Percentiles rank a stretch among this genome's conserved stretches.
Conservation (phyloP, 2,329 filamentous ascomycete genomes). For the Clonostachys sp. region DNA sequence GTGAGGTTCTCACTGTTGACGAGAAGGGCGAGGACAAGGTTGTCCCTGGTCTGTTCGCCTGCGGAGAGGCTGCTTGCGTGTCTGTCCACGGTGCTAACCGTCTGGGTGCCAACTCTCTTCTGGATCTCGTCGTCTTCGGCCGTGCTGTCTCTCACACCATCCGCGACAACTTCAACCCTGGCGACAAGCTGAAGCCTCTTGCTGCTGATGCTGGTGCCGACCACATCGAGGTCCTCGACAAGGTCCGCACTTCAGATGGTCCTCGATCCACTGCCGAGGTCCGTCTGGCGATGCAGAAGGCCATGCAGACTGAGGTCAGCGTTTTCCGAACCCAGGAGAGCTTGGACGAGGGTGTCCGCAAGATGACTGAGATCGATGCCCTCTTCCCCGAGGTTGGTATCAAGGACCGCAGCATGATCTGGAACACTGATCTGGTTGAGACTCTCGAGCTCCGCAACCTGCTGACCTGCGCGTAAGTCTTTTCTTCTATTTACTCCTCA, state of each 20-base stretch:
- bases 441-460: constrained; percentile 93
- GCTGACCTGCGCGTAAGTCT: constrained; percentile 89
- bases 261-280: constrained; percentile 86
- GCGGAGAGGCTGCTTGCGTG: constrained; percentile 94
- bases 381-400: constrained; percentile 81
- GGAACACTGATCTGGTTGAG: constrained; percentile 97
- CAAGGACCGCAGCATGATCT: constrained; percentile 99
- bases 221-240: constrained; percentile 80
- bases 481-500: background rate
- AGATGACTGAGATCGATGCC: constrained; percentile 79
- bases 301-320: constrained; percentile 95
- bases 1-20: constrained; percentile 89
- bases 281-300: constrained; percentile 91
- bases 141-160: constrained; percentile 97
- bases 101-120: constrained; percentile 94
- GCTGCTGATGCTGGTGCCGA: constrained; percentile 83
- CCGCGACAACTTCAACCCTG: constrained; percentile 87
- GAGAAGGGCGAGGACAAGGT: constrained; percentile 84
- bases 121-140: constrained; percentile 96
- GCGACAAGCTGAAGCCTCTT: constrained; percentile 73
- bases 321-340: constrained; percentile 95
- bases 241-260: constrained; percentile 77
- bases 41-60: constrained; percentile 92
- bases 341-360: constrained; percentile 87
- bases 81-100: constrained; percentile 98